These are phyloP conservation scores for Backusella sp. DNA, from an alignment of 192 early-diverging fungal species.

Conservation along the genomic window DNA sequence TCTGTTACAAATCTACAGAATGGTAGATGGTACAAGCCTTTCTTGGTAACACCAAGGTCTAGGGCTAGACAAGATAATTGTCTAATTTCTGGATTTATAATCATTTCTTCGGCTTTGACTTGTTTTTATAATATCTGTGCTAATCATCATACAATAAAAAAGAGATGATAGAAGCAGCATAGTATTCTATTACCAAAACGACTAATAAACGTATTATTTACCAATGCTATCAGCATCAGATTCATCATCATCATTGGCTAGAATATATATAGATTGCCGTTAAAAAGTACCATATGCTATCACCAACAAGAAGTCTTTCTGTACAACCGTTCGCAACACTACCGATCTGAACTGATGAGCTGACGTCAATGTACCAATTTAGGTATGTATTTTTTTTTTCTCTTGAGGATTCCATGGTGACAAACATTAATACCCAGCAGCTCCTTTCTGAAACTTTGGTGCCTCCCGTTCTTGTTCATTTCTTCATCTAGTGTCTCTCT, in stretches of 20 bases:
- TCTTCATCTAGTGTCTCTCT: background rate
- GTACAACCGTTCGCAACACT: background rate
- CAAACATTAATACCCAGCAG: conserved; percentile 5
- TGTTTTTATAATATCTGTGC: background rate
- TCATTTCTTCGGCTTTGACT: background rate
- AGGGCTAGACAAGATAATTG: background rate
- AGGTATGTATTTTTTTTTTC: conserved; percentile 3
- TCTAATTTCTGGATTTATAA: conserved; percentile 8
- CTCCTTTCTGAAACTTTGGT: conserved; percentile 8
- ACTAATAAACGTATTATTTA: background rate
- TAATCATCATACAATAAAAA: background rate
- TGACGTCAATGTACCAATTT: conserved; percentile 6
- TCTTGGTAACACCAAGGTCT: background rate
- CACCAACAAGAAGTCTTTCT: background rate
- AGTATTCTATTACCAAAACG: background rate
- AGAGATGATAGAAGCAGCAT: too few species aligned
- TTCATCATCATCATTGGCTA: background rate
- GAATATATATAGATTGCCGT: background rate
- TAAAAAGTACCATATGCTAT: background rate
- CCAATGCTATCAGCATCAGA: background rate
- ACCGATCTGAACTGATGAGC: background rate
- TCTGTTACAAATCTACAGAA: background rate
- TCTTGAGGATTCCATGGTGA: background rate
- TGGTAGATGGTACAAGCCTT: background rate
- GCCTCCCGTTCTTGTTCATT: background rate